Base-by-base conservation (phyloP, 495 filamentous ascomycete species). In the Jackrogersella minutella region DNA sequence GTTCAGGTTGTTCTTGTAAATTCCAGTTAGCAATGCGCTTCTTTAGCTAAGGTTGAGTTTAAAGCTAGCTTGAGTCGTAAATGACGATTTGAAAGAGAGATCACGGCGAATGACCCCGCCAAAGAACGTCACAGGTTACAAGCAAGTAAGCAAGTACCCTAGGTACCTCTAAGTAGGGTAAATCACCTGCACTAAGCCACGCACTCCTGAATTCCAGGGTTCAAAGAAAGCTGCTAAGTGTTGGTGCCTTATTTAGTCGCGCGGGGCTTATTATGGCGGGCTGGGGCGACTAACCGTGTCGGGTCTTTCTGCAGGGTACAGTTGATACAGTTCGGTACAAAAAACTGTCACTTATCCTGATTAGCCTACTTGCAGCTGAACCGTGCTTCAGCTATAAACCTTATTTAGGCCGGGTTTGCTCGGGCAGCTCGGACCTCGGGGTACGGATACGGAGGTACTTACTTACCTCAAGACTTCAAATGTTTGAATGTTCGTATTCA, bases 81-180 rank as follows among this genome's bases (percentile, higher is more conserved):
- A 68, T 69, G 61, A 64, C 66, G 61, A 53, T 28, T 26, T 51
- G n/a, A n/a, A n/a, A 58, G 5, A 62, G 61, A 64, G 56, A 65
- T 69, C 66, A 65, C 61, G 61, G 43, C 61, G 36, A 43, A 62
- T 65, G 61, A 69, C 66, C 66, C 66, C 66, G 56, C 66, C 31
- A 69, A 34, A 69, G 61, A 34, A 69, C 66, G 66, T 69, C 66
- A 69, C 66, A 69, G 62, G 66, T 57, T 41, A 49, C n/a, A 19
- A 7, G 11, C 22, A 55, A 50, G 34, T 26, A 51, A n/a, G n/a
- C n/a, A n/a, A n/a, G n/a, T n/a, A n/a, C n/a, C n/a, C n/a, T n/a
- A n/a, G n/a, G n/a, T n/a, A n/a, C n/a, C n/a, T n/a, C n/a, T n/a
- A n/a, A n/a, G n/a, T n/a, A n/a, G n/a, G n/a, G n/a, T n/a, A n/a